Conservation (phyloP, 176 grass and related monocot species). For the Hordeum vulgare region DNA sequence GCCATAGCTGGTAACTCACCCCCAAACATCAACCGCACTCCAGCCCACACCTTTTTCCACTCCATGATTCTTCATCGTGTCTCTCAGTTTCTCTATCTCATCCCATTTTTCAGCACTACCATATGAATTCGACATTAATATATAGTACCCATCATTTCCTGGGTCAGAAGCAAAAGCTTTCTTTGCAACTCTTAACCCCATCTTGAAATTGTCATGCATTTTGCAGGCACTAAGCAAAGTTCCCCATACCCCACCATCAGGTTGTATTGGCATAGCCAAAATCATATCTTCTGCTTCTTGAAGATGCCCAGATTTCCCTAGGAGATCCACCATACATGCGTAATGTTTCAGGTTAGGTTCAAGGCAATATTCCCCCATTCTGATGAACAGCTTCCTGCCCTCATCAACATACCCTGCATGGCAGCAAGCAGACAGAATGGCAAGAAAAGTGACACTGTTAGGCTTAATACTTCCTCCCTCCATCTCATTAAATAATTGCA, state of each 20-base stretch:
- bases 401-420: slow-evolving; percentile 57
- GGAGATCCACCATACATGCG: slow-evolving; percentile 62
- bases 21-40: slow-evolving; percentile 40
- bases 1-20: neutral
- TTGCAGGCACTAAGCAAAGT: slow-evolving; percentile 69
- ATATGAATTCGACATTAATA: slow-evolving; percentile 72
- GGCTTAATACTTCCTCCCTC: slow-evolving; percentile 26
- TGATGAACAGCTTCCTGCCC: slow-evolving; percentile 42
- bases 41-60: slow-evolving; percentile 48
- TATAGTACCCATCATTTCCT: slow-evolving; percentile 57
- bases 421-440: slow-evolving; percentile 66
- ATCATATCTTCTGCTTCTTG: slow-evolving; percentile 61
- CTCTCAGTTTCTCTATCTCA: slow-evolving; percentile 56
- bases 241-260: slow-evolving; percentile 68
- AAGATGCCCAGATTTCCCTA: slow-evolving; percentile 55
- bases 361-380: slow-evolving; percentile 43
- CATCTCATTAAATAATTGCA: slow-evolving; percentile 57
- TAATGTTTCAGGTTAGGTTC: slow-evolving; percentile 68
- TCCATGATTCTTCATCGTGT: slow-evolving; percentile 46
- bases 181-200: slow-evolving; percentile 58
- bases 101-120: slow-evolving; percentile 45
- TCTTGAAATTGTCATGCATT: slow-evolving; percentile 49
- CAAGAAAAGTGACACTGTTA: slow-evolving; percentile 60
- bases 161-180: slow-evolving; percentile 48
- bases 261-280: slow-evolving; percentile 59